phyloP scores from a whole-genome alignment of 805 yeast genomes.

The Candida vartiovaarae region DNA sequence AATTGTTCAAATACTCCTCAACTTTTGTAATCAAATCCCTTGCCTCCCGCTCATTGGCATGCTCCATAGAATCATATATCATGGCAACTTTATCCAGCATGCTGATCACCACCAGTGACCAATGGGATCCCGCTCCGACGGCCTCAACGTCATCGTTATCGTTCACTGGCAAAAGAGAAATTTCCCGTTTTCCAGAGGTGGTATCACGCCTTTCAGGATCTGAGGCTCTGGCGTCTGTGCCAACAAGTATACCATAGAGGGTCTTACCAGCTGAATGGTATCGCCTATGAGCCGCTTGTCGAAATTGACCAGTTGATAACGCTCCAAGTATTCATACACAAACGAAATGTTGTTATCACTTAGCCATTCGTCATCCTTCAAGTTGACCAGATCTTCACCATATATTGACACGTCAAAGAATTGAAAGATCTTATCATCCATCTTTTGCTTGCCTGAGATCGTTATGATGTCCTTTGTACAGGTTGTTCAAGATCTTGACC shows the following conservation, averaged over 20 bases:
- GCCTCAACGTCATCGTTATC: conserved; percentile 53
- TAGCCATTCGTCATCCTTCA: conserved; percentile 65
- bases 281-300: conserved; percentile 19
- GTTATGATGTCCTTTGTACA: conserved; percentile 12
- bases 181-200: conserved; percentile 34
- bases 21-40: conserved; percentile 17
- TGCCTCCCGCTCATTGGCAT: conserved; percentile 21
- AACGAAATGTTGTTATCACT: conserved; percentile 64
- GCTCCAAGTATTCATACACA: conserved; percentile 49
- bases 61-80: conserved; percentile 49
- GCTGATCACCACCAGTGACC: conserved; percentile 59
- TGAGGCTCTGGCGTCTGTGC: conserved; percentile 44
- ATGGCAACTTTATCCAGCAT: conserved; percentile 39
- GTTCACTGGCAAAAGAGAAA: conserved; percentile 65
- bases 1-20: conserved; percentile 12
- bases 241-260: conserved; percentile 58
- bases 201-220: conserved; percentile 37
- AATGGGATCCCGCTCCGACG: conserved; percentile 67
- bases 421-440: conserved; percentile 30
- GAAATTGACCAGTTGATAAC: conserved; percentile 23
- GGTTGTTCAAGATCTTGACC: conserved; percentile 10
- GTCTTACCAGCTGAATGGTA: conserved; percentile 40
- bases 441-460: conserved; percentile 5
- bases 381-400: conserved; percentile 48
- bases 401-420: conserved; percentile 53